Conservation (phyloP, 148 eudicot species). For the Vaccinium macrocarpon region DNA sequence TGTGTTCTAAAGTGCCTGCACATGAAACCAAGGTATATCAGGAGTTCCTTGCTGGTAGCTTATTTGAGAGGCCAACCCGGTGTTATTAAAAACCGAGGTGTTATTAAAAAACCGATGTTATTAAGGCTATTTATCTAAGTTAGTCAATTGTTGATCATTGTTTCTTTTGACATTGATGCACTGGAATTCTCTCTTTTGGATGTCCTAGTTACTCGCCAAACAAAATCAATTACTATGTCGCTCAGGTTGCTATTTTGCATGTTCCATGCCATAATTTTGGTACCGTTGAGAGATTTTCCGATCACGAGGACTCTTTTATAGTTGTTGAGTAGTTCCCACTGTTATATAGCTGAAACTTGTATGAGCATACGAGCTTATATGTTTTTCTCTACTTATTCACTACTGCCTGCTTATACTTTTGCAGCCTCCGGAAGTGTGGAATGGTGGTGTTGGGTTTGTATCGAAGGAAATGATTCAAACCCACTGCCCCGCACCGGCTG, state of each 20-base stretch:
- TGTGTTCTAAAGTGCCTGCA: not conserved
- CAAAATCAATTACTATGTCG: not conserved
- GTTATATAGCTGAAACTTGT: not conserved
- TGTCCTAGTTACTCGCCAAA: not conserved
- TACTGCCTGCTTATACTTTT: constrained; percentile 15
- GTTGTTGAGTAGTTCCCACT: not conserved
- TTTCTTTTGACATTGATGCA: not conserved
- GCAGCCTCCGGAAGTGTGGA: constrained; percentile 90
- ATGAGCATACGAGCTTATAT: not conserved
- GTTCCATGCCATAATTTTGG: not conserved
- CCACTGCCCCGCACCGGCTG: constrained; percentile 73
- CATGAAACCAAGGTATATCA: not conserved
- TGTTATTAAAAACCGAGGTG: not conserved
- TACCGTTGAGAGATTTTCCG: not conserved
- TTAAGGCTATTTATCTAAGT: no score
- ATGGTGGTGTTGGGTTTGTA: constrained; percentile 87
- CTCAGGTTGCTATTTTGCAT: not conserved
- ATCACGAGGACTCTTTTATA: not conserved
- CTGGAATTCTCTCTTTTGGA: not conserved
- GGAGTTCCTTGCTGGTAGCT: not conserved
- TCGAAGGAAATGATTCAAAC: constrained; percentile 86
- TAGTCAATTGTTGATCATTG: no score
- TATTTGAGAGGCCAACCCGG: not conserved
- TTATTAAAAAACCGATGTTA: not conserved
- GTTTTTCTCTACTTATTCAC: not conserved